Conservation (phyloP, 345 rosid genomes). For the Corymbia maculata region DNA sequence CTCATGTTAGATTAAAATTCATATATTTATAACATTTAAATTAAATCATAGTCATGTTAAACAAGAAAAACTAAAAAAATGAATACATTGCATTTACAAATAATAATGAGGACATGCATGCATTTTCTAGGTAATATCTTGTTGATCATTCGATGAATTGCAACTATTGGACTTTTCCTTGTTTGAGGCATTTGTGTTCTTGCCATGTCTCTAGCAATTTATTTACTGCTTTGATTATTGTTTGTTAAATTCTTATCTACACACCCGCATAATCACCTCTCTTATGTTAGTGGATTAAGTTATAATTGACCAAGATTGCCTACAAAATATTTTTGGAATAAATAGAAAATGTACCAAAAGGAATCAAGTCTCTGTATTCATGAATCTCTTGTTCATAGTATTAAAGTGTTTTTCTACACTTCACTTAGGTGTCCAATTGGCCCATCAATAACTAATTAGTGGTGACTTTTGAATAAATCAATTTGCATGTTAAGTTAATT, state of each 20-base stretch:
- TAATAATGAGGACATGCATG: not conserved
- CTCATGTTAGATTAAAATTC: not conserved
- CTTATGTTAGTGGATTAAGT: not conserved
- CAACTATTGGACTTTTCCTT: not conserved
- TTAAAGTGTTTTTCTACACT: not conserved
- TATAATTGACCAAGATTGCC: not conserved
- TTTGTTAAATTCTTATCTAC: no score
- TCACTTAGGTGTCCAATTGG: not conserved
- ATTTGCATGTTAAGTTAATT: no score
- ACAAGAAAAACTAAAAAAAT: not conserved
- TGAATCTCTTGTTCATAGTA: not conserved
- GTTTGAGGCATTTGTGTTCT: not conserved
- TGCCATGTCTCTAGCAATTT: not conserved
- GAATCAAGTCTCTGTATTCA: not conserved
- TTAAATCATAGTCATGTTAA: not conserved
- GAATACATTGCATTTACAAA: not conserved
- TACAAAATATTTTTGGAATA: not conserved
- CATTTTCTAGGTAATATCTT: not conserved
- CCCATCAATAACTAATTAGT: not conserved
- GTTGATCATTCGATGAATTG: not conserved
- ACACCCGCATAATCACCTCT: not conserved
- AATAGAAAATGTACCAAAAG: not conserved
- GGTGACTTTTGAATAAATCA: fast-evolving
- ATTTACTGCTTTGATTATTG: not conserved
- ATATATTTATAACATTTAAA: not conserved